phyloP scores from a whole-genome alignment of 352 stramenopile species.

The Lagenidium sp. region DNA sequence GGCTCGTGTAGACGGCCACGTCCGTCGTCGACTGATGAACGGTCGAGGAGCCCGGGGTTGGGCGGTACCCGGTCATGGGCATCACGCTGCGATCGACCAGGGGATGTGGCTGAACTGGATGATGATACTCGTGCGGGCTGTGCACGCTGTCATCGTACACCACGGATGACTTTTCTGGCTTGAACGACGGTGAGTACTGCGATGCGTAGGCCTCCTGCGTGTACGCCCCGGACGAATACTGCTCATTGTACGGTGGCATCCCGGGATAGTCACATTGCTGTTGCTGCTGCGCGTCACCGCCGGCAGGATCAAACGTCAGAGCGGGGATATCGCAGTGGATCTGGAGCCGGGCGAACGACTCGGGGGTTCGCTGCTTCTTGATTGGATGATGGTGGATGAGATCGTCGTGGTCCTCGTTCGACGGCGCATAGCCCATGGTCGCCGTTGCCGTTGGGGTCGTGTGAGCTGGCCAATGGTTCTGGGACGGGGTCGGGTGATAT shows the following conservation, averaged over 20 bases:
- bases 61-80: not conserved
- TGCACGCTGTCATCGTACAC: slow-evolving; percentile 2
- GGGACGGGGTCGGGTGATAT: too few relatives aligned
- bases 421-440: too few relatives aligned
- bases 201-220: slow-evolving; percentile 2
- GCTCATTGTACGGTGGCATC: too few relatives aligned
- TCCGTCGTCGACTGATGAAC: slow-evolving; percentile 3
- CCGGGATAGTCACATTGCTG: too few relatives aligned
- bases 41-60: not conserved
- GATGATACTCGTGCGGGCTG: slow-evolving; percentile 6
- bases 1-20: not conserved
- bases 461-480: too few relatives aligned
- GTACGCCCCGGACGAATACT: not conserved
- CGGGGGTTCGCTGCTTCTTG: slow-evolving; percentile 19
- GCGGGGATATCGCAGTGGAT: slow-evolving; percentile 1
- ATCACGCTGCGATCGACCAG: not conserved
- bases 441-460: too few relatives aligned
- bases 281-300: not conserved
- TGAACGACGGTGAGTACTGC: slow-evolving; percentile 1
- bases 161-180: slow-evolving; percentile 2
- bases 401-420: slow-evolving; percentile 5
- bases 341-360: slow-evolving; percentile 13
- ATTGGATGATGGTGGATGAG: slow-evolving; percentile 4
- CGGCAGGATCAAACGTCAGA: slow-evolving; percentile 7
- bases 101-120: slow-evolving; percentile 13